These are phyloP conservation scores for Lepidium didymum DNA, from an alignment of 345 rosid species.

Conservation along the genomic window DNA sequence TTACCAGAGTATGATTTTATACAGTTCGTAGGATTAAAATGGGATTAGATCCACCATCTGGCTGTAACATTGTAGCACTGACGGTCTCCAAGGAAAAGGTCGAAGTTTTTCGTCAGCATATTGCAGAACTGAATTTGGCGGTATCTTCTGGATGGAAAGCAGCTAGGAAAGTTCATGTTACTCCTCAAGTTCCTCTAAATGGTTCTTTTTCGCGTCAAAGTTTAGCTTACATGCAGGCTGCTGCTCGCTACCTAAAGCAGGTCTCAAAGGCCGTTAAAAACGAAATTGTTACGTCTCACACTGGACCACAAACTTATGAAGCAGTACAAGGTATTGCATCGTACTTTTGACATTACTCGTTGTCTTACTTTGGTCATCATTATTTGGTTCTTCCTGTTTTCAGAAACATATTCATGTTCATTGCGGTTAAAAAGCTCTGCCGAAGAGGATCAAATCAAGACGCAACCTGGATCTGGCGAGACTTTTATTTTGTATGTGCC, in stretches of 20 bases:
- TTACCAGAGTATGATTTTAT: slow-evolving; percentile 15
- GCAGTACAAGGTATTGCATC: slow-evolving; percentile 59
- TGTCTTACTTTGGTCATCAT: background rate
- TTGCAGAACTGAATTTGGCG: slow-evolving; percentile 46
- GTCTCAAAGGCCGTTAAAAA: slow-evolving; percentile 70
- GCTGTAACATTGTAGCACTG: slow-evolving; percentile 64
- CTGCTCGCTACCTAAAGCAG: slow-evolving; percentile 76
- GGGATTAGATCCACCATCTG: slow-evolving; percentile 60
- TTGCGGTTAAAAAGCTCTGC: slow-evolving; percentile 75
- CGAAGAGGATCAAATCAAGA: slow-evolving; percentile 63
- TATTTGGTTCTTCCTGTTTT: slow-evolving; percentile 13
- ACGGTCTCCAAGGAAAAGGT: slow-evolving; percentile 47
- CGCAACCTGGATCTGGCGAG: slow-evolving; percentile 93
- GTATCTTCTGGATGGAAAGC: slow-evolving; percentile 67
- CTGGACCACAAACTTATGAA: slow-evolving; percentile 68
- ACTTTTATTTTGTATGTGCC: slow-evolving; percentile 69
- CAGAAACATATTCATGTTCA: slow-evolving; percentile 76
- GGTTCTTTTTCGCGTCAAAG: slow-evolving; percentile 77
- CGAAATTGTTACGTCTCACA: slow-evolving; percentile 56
- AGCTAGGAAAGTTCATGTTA: slow-evolving; percentile 47
- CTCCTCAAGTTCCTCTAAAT: slow-evolving; percentile 49
- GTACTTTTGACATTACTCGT: background rate
- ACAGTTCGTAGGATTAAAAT: slow-evolving; percentile 84
- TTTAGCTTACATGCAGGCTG: slow-evolving; percentile 75
- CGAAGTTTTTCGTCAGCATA: slow-evolving; percentile 43